Conservation (phyloP, 495 filamentous ascomycete genomes). For the Cercophora newfieldiana region DNA sequence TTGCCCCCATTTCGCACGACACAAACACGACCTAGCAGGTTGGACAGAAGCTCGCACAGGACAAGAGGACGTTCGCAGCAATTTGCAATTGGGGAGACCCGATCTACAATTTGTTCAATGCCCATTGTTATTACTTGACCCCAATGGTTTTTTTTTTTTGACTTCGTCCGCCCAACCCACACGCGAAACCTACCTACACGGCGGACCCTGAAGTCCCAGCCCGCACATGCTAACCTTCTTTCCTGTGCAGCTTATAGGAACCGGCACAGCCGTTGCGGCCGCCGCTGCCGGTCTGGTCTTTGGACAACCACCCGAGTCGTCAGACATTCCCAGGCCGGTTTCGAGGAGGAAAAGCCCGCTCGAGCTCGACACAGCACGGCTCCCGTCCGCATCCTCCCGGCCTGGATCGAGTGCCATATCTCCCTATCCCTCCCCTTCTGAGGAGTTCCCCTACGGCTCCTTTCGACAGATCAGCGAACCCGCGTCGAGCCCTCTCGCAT, state of each 20-base stretch:
- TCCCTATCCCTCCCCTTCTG: constrained; percentile 31
- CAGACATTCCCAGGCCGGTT: constrained; percentile 29
- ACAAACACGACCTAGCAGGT: constrained; percentile 16
- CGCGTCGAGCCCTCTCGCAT: constrained; percentile 26
- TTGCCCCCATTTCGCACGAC: constrained; percentile 11
- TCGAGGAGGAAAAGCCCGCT: constrained; percentile 46
- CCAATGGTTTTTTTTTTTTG: neutral
- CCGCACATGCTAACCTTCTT: constrained; percentile 22
- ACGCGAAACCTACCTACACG: neutral
- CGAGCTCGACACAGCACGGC: constrained; percentile 39
- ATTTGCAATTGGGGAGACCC: neutral
- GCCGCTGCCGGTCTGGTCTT: constrained; percentile 58
- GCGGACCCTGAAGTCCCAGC: neutral
- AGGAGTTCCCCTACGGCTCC: constrained; percentile 39
- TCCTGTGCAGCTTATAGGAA: constrained; percentile 53
- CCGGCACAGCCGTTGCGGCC: constrained; percentile 59
- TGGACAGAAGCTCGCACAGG: constrained; percentile 12
- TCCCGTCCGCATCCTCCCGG: constrained; percentile 39
- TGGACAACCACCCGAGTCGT: constrained; percentile 45
- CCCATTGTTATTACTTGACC: neutral
- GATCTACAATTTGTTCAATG: neutral
- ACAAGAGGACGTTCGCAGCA: constrained; percentile 1
- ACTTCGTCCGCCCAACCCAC: neutral
- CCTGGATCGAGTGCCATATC: constrained; percentile 42
- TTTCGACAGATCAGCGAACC: constrained; percentile 30